Evolutionary conservation across 345 rosid genomes (phyloP).

Genomic region (Salix caprea): DNA sequence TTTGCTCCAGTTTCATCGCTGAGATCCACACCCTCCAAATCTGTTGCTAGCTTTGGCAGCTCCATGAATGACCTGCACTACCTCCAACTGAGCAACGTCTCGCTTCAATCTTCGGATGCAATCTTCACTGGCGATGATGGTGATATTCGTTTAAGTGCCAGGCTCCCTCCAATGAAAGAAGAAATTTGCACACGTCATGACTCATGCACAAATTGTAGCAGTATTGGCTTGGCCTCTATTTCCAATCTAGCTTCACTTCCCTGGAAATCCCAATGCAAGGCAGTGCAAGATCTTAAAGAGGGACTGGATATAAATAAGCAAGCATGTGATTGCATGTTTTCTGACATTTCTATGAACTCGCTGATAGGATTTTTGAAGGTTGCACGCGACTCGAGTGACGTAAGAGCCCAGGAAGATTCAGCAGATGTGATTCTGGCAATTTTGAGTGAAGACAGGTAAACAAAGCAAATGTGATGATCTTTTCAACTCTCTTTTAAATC

Average conservation of each 20-base stretch:
- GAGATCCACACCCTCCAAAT: slow-evolving; percentile 11
- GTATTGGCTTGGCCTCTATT: slow-evolving; percentile 10
- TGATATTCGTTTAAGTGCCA: neutral
- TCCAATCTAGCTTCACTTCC: slow-evolving; percentile 21
- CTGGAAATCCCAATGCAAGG: slow-evolving; percentile 33
- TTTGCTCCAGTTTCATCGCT: slow-evolving; percentile 1
- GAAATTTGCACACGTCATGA: neutral
- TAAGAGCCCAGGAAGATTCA: slow-evolving; percentile 27
- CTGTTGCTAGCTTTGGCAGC: slow-evolving; percentile 37
- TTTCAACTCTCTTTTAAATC: too few relatives aligned
- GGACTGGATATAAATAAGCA: slow-evolving; percentile 14
- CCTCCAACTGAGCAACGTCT: slow-evolving; percentile 24
- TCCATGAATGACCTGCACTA: slow-evolving; percentile 20
- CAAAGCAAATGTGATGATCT: too few relatives aligned
- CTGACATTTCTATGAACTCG: slow-evolving; percentile 14
- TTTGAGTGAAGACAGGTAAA: slow-evolving; percentile 31
- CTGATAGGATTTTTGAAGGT: slow-evolving; percentile 34
- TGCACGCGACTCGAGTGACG: slow-evolving; percentile 23
- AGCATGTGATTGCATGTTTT: slow-evolving; percentile 1
- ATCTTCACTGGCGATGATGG: neutral
- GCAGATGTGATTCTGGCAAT: slow-evolving; percentile 33
- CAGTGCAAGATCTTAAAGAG: slow-evolving; percentile 25
- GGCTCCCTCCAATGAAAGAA: slow-evolving; percentile 11
- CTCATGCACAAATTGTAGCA: neutral
- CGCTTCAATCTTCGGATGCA: slow-evolving; percentile 23